phyloP scores from a whole-genome alignment of 1,284 basidiomycete species.

The Gomphus bonarii region DNA sequence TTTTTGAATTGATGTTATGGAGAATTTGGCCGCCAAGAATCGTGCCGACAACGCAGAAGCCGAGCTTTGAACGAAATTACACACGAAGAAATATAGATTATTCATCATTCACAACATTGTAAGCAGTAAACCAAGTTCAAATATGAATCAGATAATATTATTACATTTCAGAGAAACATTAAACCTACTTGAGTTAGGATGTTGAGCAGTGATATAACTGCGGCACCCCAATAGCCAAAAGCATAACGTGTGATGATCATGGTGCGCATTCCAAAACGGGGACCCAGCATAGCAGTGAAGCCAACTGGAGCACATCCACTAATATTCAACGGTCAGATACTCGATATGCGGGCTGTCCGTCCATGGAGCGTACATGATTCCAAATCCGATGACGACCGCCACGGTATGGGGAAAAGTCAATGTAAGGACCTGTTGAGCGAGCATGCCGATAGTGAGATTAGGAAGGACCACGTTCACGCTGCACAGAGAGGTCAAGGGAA shows the following conservation, averaged over 20 bases:
- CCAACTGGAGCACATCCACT: constrained; percentile 24
- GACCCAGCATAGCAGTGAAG: constrained; percentile 50
- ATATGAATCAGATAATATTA: too few species aligned
- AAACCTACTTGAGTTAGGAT: constrained; percentile 45
- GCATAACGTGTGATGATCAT: too few species aligned
- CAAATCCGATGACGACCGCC: background rate
- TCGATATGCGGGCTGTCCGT: too few species aligned
- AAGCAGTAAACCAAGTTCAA: too few species aligned
- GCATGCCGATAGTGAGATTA: constrained; percentile 47
- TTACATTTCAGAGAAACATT: too few species aligned
- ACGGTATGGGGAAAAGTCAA: constrained; percentile 32
- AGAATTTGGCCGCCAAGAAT: constrained; percentile 7
- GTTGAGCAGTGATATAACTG: constrained; percentile 47
- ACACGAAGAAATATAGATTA: constrained; percentile 18
- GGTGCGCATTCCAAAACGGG: constrained; percentile 48
- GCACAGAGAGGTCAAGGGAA: background rate
- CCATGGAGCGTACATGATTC: background rate
- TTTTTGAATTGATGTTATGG: constrained; percentile 5
- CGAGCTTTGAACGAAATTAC: constrained; percentile 30
- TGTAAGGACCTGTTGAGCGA: constrained; percentile 41
- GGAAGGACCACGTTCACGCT: constrained; percentile 27
- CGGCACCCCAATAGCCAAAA: constrained; percentile 46
- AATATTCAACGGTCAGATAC: too few species aligned
- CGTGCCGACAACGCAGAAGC: background rate
- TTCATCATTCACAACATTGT: too few species aligned